Percentiles rank a stretch among this genome's conserved stretches.
phyloP scores from a whole-genome alignment of 2,329 filamentous ascomycete species.

The Metarhizium robertsii region DNA sequence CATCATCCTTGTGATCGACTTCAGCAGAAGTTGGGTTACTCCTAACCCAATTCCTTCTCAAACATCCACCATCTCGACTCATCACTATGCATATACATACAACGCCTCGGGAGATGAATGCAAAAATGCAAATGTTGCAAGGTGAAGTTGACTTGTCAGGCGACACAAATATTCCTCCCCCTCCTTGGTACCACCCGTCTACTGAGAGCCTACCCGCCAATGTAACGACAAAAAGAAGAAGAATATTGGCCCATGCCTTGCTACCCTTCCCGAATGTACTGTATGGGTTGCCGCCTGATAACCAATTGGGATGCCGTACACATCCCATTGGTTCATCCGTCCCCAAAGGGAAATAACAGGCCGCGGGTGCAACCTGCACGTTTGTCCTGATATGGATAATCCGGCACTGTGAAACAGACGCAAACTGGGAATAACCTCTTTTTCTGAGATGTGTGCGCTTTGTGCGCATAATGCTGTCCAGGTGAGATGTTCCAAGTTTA shows the following conservation, averaged over 20 bases:
- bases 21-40: background rate
- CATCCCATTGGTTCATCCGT: background rate
- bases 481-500: too few species aligned
- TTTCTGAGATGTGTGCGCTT: background rate
- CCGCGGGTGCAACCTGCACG: background rate
- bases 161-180: background rate
- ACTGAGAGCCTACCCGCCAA: background rate
- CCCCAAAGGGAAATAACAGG: background rate
- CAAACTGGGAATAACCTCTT: background rate
- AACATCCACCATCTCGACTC: background rate
- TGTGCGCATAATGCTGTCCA: background rate
- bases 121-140: background rate
- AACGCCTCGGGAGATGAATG: background rate
- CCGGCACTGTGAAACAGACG: background rate
- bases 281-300: background rate
- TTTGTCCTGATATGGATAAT: background rate
- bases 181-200: background rate
- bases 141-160: background rate
- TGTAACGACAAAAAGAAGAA: background rate
- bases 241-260: background rate
- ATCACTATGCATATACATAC: background rate
- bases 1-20: too few species aligned
- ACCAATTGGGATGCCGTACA: background rate
- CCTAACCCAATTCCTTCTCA: background rate
- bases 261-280: background rate